phyloP scores from a whole-genome alignment of 495 filamentous ascomycete genomes.

The Chaetomium tenue region DNA sequence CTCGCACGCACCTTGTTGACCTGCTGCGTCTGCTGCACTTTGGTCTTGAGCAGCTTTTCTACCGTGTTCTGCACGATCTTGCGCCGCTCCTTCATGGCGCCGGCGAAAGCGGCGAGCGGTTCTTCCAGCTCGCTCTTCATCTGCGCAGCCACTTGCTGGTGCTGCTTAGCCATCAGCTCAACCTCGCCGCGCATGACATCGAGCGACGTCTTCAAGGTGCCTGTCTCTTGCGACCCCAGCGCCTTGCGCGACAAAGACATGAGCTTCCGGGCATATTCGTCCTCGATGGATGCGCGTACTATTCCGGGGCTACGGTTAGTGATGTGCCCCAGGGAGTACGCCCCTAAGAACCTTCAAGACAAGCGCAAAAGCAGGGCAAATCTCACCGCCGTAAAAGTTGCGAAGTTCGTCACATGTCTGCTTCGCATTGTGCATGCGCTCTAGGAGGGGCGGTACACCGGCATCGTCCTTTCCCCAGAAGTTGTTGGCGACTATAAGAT shows the following conservation, averaged over 20 bases:
- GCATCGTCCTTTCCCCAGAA: constrained; percentile 99
- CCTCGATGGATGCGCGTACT: constrained; percentile 93
- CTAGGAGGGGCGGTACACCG: constrained; percentile 85
- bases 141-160: constrained; percentile 82
- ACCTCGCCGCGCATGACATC: constrained; percentile 86
- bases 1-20: constrained; percentile 78
- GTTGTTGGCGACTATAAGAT: constrained; percentile 82
- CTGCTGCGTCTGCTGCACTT: constrained; percentile 81
- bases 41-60: constrained; percentile 89
- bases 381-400: constrained; percentile 79
- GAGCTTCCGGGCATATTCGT: constrained; percentile 94
- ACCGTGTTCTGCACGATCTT: constrained; percentile 93
- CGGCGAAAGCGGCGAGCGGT: constrained; percentile 84
- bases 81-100: constrained; percentile 88
- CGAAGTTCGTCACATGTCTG: constrained; percentile 92
- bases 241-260: constrained; percentile 81
- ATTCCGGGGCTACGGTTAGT: neutral
- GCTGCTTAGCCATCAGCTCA: constrained; percentile 91
- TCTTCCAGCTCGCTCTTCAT: constrained; percentile 99
- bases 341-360: neutral
- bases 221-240: constrained; percentile 83
- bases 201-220: constrained; percentile 77
- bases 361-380: neutral
- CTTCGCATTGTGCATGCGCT: constrained; percentile 96
- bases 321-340: neutral